Evolutionary conservation across 306 rosid genomes (phyloP).

Genomic region (Lathyrus sativus): DNA sequence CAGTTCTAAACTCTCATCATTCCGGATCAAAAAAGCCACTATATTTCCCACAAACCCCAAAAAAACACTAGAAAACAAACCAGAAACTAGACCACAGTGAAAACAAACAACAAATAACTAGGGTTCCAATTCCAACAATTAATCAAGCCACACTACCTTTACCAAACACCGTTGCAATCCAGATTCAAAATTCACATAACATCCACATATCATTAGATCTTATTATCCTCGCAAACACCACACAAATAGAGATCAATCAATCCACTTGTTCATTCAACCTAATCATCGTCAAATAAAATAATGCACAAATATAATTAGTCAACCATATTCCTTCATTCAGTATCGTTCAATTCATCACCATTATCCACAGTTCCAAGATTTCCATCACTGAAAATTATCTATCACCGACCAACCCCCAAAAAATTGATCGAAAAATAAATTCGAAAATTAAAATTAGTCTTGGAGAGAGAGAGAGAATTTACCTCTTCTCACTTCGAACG

Average conservation of each 20-base stretch:
- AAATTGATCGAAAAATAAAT: background rate
- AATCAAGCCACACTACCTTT: conserved; percentile 26
- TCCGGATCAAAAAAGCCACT: conserved; percentile 36
- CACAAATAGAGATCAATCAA: conserved; percentile 46
- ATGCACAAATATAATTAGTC: conserved; percentile 52
- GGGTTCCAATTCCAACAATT: conserved; percentile 53
- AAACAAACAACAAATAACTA: conserved; percentile 41
- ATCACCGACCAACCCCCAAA: conserved; percentile 2
- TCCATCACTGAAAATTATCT: conserved; percentile 30
- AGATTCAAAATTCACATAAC: conserved; percentile 31
- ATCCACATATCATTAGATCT: conserved; percentile 35
- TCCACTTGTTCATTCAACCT: conserved; percentile 35
- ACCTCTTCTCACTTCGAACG: conserved; percentile 56
- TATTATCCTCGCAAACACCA: conserved; percentile 31
- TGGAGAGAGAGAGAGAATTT: conserved; percentile 51
- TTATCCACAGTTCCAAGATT: conserved; percentile 30
- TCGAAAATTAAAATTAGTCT: conserved; percentile 31
- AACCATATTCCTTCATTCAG: conserved; percentile 44
- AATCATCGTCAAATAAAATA: conserved; percentile 17
- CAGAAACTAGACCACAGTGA: conserved; percentile 32
- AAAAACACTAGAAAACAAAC: conserved; percentile 17
- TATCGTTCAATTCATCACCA: conserved; percentile 37
- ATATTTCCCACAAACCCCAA: conserved; percentile 17
- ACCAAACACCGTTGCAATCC: conserved; percentile 24
- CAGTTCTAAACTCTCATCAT: conserved; percentile 33